Evolutionary conservation across 441 rosid genomes (phyloP).

Genomic region (Arabidopsis lyrata): DNA sequence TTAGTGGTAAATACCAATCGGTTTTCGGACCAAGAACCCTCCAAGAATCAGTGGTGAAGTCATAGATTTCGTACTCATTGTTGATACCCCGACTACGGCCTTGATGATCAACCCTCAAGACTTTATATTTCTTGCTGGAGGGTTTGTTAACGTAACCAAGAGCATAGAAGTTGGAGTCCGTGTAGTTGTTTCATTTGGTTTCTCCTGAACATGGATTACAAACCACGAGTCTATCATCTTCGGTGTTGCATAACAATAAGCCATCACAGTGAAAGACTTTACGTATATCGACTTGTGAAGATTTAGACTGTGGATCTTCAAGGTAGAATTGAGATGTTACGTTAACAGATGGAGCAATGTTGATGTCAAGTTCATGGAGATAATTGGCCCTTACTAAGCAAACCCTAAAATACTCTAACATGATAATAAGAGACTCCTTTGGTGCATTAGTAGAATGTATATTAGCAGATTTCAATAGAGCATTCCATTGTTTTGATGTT

Average conservation of each 20-base stretch:
- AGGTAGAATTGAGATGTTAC: background rate
- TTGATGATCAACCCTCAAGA: background rate
- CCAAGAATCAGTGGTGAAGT: constrained; percentile 21
- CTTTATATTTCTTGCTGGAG: constrained; percentile 1
- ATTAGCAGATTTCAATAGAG: background rate
- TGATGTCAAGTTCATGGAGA: no score
- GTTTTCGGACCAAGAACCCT: background rate
- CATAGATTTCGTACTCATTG: no score
- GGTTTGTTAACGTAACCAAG: constrained; percentile 7
- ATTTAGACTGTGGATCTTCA: background rate
- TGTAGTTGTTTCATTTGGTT: constrained; percentile 5
- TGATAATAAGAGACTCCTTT: constrained; percentile 3
- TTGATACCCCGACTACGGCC: no score
- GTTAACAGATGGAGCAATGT: background rate
- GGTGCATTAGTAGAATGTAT: background rate
- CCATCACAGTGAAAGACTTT: background rate
- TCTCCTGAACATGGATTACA: constrained; percentile 11
- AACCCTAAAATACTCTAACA: background rate
- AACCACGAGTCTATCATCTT: background rate
- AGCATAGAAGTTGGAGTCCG: background rate
- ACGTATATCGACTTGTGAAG: background rate
- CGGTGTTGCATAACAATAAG: background rate
- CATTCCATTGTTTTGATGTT: background rate
- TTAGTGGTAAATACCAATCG: background rate
- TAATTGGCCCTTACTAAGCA: background rate